A percentile compares a stretch with the other conserved stretches of the same genome.
phyloP scores from a whole-genome alignment of 352 stramenopile genomes.

The Stramenopiles sp. region DNA sequence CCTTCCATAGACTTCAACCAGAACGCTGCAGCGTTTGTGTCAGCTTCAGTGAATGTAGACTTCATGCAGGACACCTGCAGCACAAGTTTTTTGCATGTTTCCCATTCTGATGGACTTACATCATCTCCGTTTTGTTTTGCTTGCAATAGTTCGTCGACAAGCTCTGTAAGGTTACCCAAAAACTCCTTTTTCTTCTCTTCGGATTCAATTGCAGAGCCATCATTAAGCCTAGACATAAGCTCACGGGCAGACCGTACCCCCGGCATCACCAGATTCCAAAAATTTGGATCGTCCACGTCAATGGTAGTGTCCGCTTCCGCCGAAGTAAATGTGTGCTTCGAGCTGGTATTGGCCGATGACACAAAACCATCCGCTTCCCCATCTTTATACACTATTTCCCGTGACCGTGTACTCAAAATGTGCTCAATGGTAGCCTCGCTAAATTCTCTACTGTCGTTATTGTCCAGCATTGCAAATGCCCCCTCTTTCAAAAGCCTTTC shows the following conservation, averaged over 20 bases:
- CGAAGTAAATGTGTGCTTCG: constrained; percentile 63
- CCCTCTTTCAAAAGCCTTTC: constrained; percentile 90
- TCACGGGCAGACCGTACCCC: constrained; percentile 22
- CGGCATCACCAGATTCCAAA: constrained; percentile 77
- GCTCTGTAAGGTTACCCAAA: not conserved
- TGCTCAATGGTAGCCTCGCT: constrained; percentile 88
- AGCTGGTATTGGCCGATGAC: constrained; percentile 47
- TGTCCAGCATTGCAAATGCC: constrained; percentile 92
- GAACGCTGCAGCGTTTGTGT: not conserved
- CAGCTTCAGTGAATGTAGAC: not conserved
- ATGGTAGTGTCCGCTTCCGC: constrained; percentile 65
- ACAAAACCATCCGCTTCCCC: constrained; percentile 8
- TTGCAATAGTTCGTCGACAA: constrained; percentile 8
- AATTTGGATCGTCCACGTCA: constrained; percentile 83
- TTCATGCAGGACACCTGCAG: constrained; percentile 12
- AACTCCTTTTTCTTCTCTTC: constrained; percentile 5
- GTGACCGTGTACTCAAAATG: constrained; percentile 39
- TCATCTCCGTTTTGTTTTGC: constrained; percentile 7
- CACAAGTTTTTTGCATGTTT: not conserved
- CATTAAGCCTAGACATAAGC: not conserved
- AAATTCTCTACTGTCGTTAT: constrained; percentile 81
- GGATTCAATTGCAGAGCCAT: not conserved
- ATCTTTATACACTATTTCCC: constrained; percentile 6
- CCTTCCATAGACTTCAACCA: constrained; percentile 10
- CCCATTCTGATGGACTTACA: constrained; percentile 4